Conservation (phyloP, 2,329 filamentous ascomycete species). For the Zasmidium angulare region DNA sequence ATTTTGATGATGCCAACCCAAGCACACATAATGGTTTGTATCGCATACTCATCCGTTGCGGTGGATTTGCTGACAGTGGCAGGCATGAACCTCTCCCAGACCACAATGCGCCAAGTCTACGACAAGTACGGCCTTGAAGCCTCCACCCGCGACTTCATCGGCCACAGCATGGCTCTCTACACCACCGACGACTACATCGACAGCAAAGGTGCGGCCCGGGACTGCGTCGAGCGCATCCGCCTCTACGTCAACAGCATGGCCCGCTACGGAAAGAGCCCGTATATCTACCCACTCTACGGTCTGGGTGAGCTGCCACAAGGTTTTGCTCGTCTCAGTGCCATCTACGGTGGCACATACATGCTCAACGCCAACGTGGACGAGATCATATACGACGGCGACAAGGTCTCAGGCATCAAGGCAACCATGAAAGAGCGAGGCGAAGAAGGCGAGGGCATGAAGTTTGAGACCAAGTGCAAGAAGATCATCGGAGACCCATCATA, state of each 20-base stretch:
- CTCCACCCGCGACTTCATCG: constrained; percentile 90
- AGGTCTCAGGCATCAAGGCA: constrained; percentile 93
- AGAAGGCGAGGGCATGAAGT: constrained; percentile 74
- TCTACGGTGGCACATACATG: constrained; percentile 99
- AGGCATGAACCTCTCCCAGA: constrained; percentile 74
- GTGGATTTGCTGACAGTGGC: constrained; percentile 10
- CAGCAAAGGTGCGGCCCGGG: constrained; percentile 69
- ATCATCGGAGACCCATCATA: constrained; percentile 96
- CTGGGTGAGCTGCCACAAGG: constrained; percentile 96
- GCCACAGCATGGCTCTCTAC: constrained; percentile 97
- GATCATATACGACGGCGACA: constrained; percentile 72
- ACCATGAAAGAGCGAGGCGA: constrained; percentile 90
- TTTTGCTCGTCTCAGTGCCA: constrained; percentile 94
- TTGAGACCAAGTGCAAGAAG: constrained; percentile 93
- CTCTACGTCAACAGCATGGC: constrained; percentile 98
- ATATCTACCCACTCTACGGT: constrained; percentile 98
- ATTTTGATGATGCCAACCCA: constrained; percentile 78
- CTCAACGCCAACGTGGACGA: constrained; percentile 94
- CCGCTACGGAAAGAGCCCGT: constrained; percentile 95
- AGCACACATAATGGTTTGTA: constrained; percentile 79
- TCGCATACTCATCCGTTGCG: background rate
- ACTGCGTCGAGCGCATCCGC: constrained; percentile 87
- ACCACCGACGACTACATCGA: constrained; percentile 84
- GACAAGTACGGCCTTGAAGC: constrained; percentile 95
- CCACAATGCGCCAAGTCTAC: constrained; percentile 97